Evolutionary conservation across 371 early-diverging fungal genomes (phyloP), one percentile per base, ranked within the genome.

Genomic region (Mucor lusitanicus): DNA sequence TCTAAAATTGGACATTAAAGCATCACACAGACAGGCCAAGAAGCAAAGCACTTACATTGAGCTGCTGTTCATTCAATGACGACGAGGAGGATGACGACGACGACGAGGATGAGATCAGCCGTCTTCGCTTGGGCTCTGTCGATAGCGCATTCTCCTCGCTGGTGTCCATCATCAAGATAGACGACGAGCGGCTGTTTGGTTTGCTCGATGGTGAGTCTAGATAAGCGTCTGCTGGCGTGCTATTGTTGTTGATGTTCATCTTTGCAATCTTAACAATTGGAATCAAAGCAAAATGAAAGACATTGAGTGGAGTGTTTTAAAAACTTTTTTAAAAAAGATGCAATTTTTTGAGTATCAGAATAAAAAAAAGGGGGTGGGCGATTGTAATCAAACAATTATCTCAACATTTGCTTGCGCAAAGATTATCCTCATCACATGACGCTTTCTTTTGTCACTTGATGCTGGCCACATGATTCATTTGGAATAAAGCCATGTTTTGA

Each of bases 121-220:
- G 50, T 69, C 69, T 58, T 44, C 64, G 40, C 19, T 69, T 69
- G 21, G 21, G 3, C 27, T 59, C 48, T 8, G 59, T 28, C 19
- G 59, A 54, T 17, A 44, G 6, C 50, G 59, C 40, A 19, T 50
- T 23, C 9, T 50, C 50, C 21, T 50, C 50, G 12, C 23, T 50
- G 21, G 50, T 50, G 9, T 50, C 50, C 50, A 50, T 50, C 25
- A 50, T 50, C 21, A 50, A 12, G 19, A 55, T 17, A 21, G 69
- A 63, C 15, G 64, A 42, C 1, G 69, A 59, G 8, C 59, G 58
- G 42, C 64, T 63, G 21, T 69, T 69, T 37, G 69, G 54, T 13
- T 69, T 69, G 50, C 50, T 50, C 23, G 50, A 23, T 3, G 50
- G 25, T 32, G 33, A 56, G 6, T 56, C 50, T 50, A 50, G 50